Base-by-base conservation (phyloP, 176 grass and related monocot species). In the Carex littledalei region DNA sequence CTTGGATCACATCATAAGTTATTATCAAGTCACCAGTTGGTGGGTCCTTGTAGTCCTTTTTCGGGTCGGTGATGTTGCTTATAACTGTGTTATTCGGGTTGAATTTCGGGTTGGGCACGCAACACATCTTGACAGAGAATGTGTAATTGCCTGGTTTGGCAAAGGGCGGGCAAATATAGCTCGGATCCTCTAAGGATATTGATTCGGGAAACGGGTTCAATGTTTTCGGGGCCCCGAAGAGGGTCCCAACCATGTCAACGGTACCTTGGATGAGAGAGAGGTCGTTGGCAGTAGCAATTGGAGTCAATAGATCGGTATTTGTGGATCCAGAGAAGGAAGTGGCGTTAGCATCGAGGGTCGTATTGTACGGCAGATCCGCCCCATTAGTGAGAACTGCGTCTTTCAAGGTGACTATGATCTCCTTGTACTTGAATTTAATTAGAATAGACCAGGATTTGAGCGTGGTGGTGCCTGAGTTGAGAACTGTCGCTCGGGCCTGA, bases 311-410 rank as follows among this genome's bases (percentile, higher is more conserved):
- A 85, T 98, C 92, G 55, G 92, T 83, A 81, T 89, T 94, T 14
- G 95, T 84, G 87, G 84, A 88, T 1, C 95, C 95, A 26, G 95
- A 93, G 90, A 98, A 93, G 31, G 92, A 94, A 7, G 92, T 98
- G 67, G 86, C 86, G 56, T 97, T 97, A 53, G 90, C 86, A 81
- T 89, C 80, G 1, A 62, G n/a, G 22, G 91, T 90, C 59, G 95
- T 94, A 81, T 94, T 91, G 73, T 98, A 94, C 2, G 95, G 95
- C 39, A 94, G 47, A 0, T 92, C 84, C 45, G 81, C 84, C 41
- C 90, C 92, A 31, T 83, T 87, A 20, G 95, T 91, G 86, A 98
- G 92, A 78, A 98, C 78, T 63, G 81, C 95, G 78, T 84, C 73
- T 66, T 82, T 85, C 74, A 91, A 73, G 60, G 82, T 76, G 68